Conservation (phyloP, 306 rosid species). For the Hippophae tibetana region DNA sequence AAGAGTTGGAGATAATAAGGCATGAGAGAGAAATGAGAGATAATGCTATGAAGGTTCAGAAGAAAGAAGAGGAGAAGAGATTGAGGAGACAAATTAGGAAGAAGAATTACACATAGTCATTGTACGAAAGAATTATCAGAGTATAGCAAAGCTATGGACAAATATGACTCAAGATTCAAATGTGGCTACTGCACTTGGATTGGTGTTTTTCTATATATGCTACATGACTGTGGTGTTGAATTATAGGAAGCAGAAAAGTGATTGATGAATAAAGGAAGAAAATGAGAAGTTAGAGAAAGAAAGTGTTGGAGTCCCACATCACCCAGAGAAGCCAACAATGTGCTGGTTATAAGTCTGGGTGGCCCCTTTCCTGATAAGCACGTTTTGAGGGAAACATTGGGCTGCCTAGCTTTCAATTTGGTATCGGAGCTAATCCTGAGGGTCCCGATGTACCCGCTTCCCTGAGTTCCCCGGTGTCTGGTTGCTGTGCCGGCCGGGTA, state of each 20-base stretch:
- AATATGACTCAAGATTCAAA: slow-evolving; percentile 40
- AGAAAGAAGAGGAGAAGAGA: slow-evolving; percentile 56
- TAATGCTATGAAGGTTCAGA: slow-evolving; percentile 32
- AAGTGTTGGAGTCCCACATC: too few relatives aligned
- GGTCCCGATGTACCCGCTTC: too few relatives aligned
- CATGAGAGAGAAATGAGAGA: slow-evolving; percentile 56
- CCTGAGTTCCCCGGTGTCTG: too few relatives aligned
- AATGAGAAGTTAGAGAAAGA: slow-evolving; percentile 67
- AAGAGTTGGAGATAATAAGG: slow-evolving; percentile 36
- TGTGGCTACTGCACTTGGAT: slow-evolving; percentile 48
- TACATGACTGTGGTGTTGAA: slow-evolving; percentile 73
- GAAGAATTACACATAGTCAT: slow-evolving; percentile 35
- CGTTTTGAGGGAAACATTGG: too few relatives aligned
- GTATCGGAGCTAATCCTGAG: too few relatives aligned
- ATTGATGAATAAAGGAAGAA: slow-evolving; percentile 92
- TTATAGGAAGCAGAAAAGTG: slow-evolving; percentile 85
- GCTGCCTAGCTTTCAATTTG: too few relatives aligned
- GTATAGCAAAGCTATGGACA: slow-evolving; percentile 46
- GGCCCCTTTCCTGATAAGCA: too few relatives aligned
- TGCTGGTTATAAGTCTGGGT: too few relatives aligned
- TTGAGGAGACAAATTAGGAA: slow-evolving; percentile 34
- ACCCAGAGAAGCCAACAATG: too few relatives aligned
- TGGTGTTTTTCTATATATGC: slow-evolving; percentile 59
- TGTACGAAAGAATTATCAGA: slow-evolving; percentile 23
- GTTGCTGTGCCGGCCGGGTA: too few relatives aligned